Evolutionary conservation across 306 rosid genomes (phyloP).

Genomic region (Psophocarpus tetragonolobus): DNA sequence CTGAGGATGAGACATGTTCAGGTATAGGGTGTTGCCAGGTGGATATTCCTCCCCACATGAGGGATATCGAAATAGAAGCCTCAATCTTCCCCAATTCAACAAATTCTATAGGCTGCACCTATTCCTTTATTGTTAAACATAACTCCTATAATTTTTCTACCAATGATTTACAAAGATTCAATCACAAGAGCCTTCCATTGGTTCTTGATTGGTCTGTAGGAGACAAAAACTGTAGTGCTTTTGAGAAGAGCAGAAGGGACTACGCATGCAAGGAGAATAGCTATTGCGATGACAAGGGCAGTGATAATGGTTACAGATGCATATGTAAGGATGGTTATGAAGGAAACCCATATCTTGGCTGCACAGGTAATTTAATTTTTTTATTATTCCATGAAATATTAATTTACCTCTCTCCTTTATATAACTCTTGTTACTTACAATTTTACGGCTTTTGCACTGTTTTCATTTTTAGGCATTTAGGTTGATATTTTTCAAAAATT

Average conservation of each 20-base stretch:
- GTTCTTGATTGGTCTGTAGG: slow-evolving; percentile 53
- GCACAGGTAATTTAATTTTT: slow-evolving; percentile 27
- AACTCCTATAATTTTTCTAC: slow-evolving; percentile 18
- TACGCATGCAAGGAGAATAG: too few species aligned
- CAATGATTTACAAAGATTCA: background rate
- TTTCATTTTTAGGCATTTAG: too few species aligned
- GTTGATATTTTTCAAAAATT: too few species aligned
- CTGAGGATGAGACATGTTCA: background rate
- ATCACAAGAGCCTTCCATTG: background rate
- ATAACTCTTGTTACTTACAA: too few species aligned
- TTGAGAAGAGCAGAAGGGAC: too few species aligned
- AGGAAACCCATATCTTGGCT: too few species aligned
- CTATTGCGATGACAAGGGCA: background rate
- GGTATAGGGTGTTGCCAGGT: too few species aligned
- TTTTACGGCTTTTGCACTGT: too few species aligned
- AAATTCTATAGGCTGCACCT: background rate
- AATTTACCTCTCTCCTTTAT: too few species aligned
- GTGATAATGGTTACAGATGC: slow-evolving; percentile 15
- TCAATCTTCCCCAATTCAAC: background rate
- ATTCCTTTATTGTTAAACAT: slow-evolving; percentile 31
- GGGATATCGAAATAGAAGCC: accelerated
- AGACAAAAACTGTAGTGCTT: too few species aligned
- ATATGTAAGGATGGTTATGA: background rate
- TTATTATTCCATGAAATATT: too few species aligned
- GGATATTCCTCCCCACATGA: too few species aligned